Base-by-base conservation (phyloP, 257 asterid genomes). In the Penstemon newberryi region DNA sequence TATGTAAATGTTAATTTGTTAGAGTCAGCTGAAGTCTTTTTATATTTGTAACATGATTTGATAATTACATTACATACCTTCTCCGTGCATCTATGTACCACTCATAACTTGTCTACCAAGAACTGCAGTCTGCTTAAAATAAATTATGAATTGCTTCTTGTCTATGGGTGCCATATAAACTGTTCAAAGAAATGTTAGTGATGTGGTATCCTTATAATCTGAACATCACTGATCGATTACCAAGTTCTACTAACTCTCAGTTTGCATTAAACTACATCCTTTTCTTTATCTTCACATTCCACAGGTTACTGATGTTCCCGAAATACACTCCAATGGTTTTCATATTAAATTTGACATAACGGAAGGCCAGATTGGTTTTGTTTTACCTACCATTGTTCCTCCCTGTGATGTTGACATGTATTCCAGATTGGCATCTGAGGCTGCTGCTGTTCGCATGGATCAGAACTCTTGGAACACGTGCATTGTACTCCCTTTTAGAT, bases 291-390 rank as follows among this genome's bases (percentile, higher is more conserved):
- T 67, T 56, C 66, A 67, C 65, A 19, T 59, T 75, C 51, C 75
- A 54, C 92, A 92, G 98, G 89, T 92, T 54, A 86, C 96, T 43
- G 94, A 86, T 87, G 87, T 97, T 71, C 98, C 98, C 43, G 98
- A 92, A 77, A 89, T 92, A 65, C 98, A 92, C 79, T 92, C 97
- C 67, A 87, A 87, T 75, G 96, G 96, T 71, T 87, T 87, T 80
- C 97, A 90, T 75, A 82, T 93, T 44, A 90, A 90, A 79, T 93
- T 90, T 79, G 99, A 93, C 81, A 78, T 89, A 75, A 84, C 89
- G n/a, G 81, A 80, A 55, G 99, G 99, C 83, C 95, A 90, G 80
- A 93, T 93, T 78, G 99, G 99, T 80, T 93, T 93, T 80, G 86
- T 93, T 81, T 81, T 93, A 69, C 99, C 99, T 55, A 89, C 96